These are phyloP conservation scores for Chlorella sorokiniana DNA, from an alignment of 139 green algal genomes.

Conservation along the genomic window DNA sequence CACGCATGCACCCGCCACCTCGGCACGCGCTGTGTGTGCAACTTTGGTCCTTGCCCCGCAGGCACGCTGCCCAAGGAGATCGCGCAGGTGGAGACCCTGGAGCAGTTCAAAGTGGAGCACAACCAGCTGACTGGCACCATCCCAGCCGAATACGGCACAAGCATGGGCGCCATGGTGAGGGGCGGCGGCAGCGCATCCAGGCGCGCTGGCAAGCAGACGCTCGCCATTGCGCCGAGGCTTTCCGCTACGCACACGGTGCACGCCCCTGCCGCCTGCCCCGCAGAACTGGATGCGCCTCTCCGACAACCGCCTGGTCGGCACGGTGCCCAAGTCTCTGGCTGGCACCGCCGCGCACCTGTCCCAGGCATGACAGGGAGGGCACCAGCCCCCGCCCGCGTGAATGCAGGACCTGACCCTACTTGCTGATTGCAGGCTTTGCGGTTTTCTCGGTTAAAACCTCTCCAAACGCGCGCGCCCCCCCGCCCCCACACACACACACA, in stretches of 20 bases:
- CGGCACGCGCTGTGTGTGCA: neutral
- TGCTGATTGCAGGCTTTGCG: neutral
- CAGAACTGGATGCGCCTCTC: conserved; percentile 17
- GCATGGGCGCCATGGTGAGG: conserved; percentile 12
- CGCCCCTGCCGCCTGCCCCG: too few species aligned
- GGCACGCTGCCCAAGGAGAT: conserved; percentile 40
- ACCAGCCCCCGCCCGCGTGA: too few species aligned
- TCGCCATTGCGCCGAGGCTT: too few species aligned
- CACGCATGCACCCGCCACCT: neutral
- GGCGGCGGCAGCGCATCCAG: neutral
- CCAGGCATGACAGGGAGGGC: neutral
- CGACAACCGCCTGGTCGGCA: neutral
- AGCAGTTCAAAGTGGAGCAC: conserved; percentile 43
- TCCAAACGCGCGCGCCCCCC: too few species aligned
- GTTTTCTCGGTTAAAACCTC: too few species aligned
- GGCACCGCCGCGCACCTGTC: neutral
- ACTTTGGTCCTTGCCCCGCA: neutral
- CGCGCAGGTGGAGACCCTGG: conserved; percentile 9
- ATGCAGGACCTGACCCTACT: neutral
- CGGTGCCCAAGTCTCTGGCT: neutral
- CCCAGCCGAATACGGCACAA: neutral
- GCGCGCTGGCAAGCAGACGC: neutral
- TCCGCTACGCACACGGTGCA: too few species aligned
- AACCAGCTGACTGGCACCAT: conserved; percentile 36
- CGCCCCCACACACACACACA: neutral